phyloP scores from a whole-genome alignment of 345 rosid genomes.

The Leavenworthia alabamica region DNA sequence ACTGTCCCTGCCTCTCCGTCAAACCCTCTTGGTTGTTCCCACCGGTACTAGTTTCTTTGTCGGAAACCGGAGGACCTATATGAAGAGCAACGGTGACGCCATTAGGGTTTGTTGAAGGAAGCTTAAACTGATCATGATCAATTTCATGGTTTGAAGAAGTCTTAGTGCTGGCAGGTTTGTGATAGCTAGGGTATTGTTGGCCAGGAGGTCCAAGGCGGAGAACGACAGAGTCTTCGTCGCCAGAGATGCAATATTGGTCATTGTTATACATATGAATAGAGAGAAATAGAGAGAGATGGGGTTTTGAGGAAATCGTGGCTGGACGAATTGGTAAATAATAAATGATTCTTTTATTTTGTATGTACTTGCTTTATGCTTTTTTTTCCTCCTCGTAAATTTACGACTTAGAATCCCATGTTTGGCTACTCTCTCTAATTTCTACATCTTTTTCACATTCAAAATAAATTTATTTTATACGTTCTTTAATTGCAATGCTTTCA shows the following conservation, averaged over 20 bases:
- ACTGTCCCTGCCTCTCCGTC: conserved; percentile 40
- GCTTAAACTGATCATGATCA: conserved; percentile 12
- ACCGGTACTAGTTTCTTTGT: conserved; percentile 14
- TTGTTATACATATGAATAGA: conserved; percentile 42
- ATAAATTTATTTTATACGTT: too few relatives aligned
- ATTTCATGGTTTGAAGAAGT: conserved; percentile 4
- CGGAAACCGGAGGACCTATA: conserved; percentile 49
- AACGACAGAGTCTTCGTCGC: conserved; percentile 56
- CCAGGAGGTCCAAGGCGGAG: conserved; percentile 86
- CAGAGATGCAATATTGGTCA: conserved; percentile 24
- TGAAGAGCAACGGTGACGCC: conserved; percentile 71
- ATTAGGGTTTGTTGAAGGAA: conserved; percentile 16
- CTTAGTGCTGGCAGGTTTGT: conserved; percentile 26
- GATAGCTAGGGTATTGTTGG: conserved; percentile 26
- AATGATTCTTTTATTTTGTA: conserved; percentile 22
- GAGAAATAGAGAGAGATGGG: conserved; percentile 20
- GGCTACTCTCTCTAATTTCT: conserved; percentile 6
- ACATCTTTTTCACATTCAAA: neutral
- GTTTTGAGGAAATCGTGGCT: conserved; percentile 32
- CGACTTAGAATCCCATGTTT: conserved; percentile 15
- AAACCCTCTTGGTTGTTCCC: conserved; percentile 34
- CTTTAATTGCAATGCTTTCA: neutral
- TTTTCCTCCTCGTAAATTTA: conserved; percentile 16
- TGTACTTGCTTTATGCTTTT: conserved; percentile 16
- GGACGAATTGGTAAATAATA: conserved; percentile 28